Base-by-base conservation (phyloP, 306 rosid species). In the Dalbergia cochinchinensis region DNA sequence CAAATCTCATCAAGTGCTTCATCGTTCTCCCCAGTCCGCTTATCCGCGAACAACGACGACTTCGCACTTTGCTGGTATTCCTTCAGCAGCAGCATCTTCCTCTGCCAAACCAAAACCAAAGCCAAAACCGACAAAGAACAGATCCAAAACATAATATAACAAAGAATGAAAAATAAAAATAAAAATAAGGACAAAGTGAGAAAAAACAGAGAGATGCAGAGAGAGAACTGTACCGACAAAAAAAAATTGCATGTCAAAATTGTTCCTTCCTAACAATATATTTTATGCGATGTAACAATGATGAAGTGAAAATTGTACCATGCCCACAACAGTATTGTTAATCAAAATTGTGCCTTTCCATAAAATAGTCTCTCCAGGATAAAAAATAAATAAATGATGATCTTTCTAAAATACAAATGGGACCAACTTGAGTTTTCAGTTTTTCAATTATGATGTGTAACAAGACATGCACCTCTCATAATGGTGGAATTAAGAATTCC, bases 1-100 rank as follows among this genome's bases (percentile, higher is more conserved):
- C 94, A 97, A 62, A 91, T 90, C 79, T 95, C 98, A 44, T 87
- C 93, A 2, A 95, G 94, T 8, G 65, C 86, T 16, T 90, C 92
- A 31, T 91, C 82, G 0, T 68, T 82, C 82, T 92, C 98, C 6
- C 98, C 98, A 7, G 93, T 91, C 71, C 99, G 89, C 86, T 85
- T 91, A 54, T 95, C 98, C 44, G 84, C 72, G 59, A 95, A 93
- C 42, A 85, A 78, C 0, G 98, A 90, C n/a, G 93, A 69, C 74
- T 90, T 95, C 0, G 80, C 80, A 12, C 92, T 92, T 79, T 78
- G 91, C 77, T 88, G 87, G 20, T 90, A 91, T 87, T 92, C 99
- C 88, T 88, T 91, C 76, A 91, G 59, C 81, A 92, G 81, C 26
- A 97, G 91, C 73, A 90, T 83, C 75, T 90, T 92, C 87, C 99